Conservation (phyloP, 139 green algal species). For the Picochlorum sp. region DNA sequence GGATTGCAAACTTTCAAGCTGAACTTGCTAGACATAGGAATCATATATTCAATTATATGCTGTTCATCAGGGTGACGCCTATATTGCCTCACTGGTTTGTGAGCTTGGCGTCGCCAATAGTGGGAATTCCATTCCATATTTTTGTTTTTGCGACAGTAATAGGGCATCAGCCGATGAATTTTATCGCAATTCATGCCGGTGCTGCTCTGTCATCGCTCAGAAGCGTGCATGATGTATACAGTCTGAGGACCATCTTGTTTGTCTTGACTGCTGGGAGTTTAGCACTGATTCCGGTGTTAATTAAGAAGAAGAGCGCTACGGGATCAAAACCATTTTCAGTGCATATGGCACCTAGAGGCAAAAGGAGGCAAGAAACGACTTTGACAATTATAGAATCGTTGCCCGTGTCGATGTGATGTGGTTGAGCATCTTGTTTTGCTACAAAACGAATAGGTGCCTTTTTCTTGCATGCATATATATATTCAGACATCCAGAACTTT, state of each 20-base stretch:
- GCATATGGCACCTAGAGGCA: no score
- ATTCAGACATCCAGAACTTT: no score
- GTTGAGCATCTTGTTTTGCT: no score
- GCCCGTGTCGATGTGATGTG: no score
- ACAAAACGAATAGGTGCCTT: no score
- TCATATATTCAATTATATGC: slow-evolving; percentile 58
- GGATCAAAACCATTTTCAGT: no score
- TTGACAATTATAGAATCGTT: no score
- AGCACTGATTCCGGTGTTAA: slow-evolving; percentile 14
- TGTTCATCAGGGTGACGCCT: slow-evolving; percentile 51
- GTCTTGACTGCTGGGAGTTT: slow-evolving; percentile 7
- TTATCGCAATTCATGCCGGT: slow-evolving; percentile 24
- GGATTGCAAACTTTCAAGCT: slow-evolving; percentile 10
- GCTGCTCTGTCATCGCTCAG: slow-evolving; percentile 9
- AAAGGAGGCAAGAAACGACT: no score
- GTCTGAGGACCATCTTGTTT: slow-evolving; percentile 12
- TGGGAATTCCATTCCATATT: slow-evolving; percentile 47
- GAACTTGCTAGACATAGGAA: slow-evolving; percentile 24
- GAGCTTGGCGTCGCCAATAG: slow-evolving; percentile 54
- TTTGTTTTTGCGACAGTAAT: slow-evolving; percentile 15
- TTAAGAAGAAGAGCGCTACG: no score
- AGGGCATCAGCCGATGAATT: slow-evolving; percentile 28
- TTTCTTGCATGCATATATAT: no score
- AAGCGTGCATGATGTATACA: slow-evolving; percentile 17
- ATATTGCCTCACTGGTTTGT: slow-evolving; percentile 53